Base-by-base conservation (phyloP, 805 yeast genomes). In the Lipomyces anomalus region DNA sequence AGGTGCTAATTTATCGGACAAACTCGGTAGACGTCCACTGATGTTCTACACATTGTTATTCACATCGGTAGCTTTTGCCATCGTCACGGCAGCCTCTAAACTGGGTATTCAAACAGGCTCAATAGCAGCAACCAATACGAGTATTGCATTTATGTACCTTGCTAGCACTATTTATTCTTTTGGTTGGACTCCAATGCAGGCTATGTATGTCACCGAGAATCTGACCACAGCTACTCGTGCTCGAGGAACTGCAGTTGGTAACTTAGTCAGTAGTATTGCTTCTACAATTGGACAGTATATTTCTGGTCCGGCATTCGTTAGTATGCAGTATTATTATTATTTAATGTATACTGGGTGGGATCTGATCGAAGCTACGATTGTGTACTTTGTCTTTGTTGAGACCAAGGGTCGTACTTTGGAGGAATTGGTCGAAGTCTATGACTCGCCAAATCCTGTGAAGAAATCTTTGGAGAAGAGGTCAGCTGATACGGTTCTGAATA, bases 341-440 rank as follows among this genome's bases (percentile, higher is more conserved):
- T 63, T 78, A n/a, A 73, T 82, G 55, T 82, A 78, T 62, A 78
- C 80, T 28, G 65, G 66, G 4, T 65, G 72, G 53, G 75, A 78
- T 61, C 60, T 66, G 48, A 75, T 76, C 67, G 65, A 70, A 36
- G 56, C 71, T 22, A 72, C 71, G 46, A 74, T 64, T 55, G 59
- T 52, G 38, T 71, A 57, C 47, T 64, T 72, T 52, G 74, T 74
- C 57, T 75, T 71, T 68, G 84, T 83, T 28, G 85, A 79, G 58
- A 79, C 85, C 20, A 75, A 70, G 53, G 81, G 80, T 22, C 70
- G 70, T 60, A 68, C 79, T 45, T 70, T 78, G 63, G 84, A 78
- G 62, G 80, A 77, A 60, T 74, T 78, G 57, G 63, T 66, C 33
- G 55, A 55, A 37, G 50, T 67, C 5, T 66, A 66, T 44, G 40